Conservation (phyloP, 495 filamentous ascomycete species). For the Aspergillus bridgeri region DNA sequence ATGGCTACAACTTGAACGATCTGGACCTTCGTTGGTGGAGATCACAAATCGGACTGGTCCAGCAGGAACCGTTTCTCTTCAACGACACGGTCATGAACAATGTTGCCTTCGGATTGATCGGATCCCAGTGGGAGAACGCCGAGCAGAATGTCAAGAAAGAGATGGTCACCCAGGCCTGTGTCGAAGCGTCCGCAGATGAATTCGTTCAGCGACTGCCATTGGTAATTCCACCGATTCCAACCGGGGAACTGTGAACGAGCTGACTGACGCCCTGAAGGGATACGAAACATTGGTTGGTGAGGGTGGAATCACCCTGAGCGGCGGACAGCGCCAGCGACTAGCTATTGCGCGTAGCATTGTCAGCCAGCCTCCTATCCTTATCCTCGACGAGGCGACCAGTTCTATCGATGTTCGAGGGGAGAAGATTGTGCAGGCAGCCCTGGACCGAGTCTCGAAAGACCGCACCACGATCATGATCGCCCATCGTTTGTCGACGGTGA, state of each 20-base stretch:
- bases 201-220: constrained; percentile 28
- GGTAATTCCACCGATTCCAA: constrained; percentile 1
- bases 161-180: constrained; percentile 20
- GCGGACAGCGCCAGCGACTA: constrained; percentile 58
- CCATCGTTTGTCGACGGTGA: constrained; percentile 56
- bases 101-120: constrained; percentile 58
- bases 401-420: constrained; percentile 50
- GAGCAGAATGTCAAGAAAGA: constrained; percentile 45
- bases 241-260: background rate
- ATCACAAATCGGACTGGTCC: constrained; percentile 59
- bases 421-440: constrained; percentile 45
- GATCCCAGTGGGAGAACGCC: constrained; percentile 51
- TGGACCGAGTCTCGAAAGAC: constrained; percentile 35
- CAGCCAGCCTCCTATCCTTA: constrained; percentile 75
- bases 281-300: constrained; percentile 39
- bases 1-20: constrained; percentile 43
- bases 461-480: constrained; percentile 50
- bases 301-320: constrained; percentile 31
- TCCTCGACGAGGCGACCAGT: constrained; percentile 55
- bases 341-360: constrained; percentile 76
- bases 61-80: constrained; percentile 70
- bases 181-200: constrained; percentile 21
- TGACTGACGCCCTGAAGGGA: constrained; percentile 15
- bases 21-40: constrained; percentile 59
- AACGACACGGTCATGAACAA: constrained; percentile 63